Base-by-base conservation (phyloP, 495 filamentous ascomycete genomes). In the Parathielavia appendiculata region DNA sequence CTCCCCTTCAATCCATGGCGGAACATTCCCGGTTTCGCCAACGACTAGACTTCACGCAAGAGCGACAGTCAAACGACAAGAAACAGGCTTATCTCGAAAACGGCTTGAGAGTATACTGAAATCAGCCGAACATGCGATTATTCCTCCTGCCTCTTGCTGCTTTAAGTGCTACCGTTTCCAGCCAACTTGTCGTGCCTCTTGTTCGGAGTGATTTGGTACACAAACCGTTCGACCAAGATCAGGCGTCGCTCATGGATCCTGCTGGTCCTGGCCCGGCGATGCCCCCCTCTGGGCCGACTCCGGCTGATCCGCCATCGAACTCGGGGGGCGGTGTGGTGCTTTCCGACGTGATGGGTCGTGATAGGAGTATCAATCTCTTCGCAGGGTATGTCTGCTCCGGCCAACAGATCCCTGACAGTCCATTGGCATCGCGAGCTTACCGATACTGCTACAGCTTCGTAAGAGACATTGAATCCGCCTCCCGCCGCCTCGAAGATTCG, bases 331-430 rank as follows among this genome's bases (percentile, higher is more conserved):
- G 67, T 3, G 75, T 79, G 40, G 81, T 90, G 36, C 83, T 97
- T 48, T 88, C 88, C 22, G 95, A 97, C 66, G 86, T 96, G 16
- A 85, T 98, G 60, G 89, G 89, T 14, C 85, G 84, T 60, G 86
- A 90, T 50, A 85, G 85, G 58, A 81, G 74, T 50, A 91, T 97
- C 68, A 92, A 91, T 58, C 87, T 96, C 57, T 97, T 96, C 71
- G 88, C 91, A 22, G 85, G 85, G 52, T 67, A 51, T 13, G 59
- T 35, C 35, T 17, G 22, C 10, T 10, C 11, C 43, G 0, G 19
- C 16, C 22, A 39, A 32, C 38, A 12, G 2, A 26, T 12, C 13
- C 26, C 23, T 12, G 13, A 36, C 38, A 35, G 3, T 34, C 52
- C 1, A 22, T 12, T 5, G 35, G 16, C 8, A 5, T 16, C 34